Conservation (phyloP, 2,329 filamentous ascomycete species). For the Phyllosticta citriasiana region DNA sequence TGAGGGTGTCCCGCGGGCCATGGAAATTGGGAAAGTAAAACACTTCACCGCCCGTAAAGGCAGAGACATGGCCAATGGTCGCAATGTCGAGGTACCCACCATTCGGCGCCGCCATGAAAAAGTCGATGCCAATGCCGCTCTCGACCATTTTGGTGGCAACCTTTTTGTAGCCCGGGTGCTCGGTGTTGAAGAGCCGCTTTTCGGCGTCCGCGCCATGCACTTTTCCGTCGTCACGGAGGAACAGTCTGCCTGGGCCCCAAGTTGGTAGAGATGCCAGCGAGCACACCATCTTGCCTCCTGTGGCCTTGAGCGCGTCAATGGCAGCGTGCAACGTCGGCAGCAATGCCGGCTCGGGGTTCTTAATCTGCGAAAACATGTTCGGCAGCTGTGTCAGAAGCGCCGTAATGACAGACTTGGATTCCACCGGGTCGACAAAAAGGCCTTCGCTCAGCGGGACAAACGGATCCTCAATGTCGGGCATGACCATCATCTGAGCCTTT, state of each 20-base stretch:
- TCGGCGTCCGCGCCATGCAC: slow-evolving; percentile 78
- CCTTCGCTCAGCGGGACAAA: slow-evolving; percentile 88
- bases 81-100: slow-evolving; percentile 90
- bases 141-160: slow-evolving; percentile 79
- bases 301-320: slow-evolving; percentile 70
- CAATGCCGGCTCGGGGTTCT: slow-evolving; percentile 83
- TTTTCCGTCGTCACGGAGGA: slow-evolving; percentile 81
- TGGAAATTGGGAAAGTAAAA: slow-evolving; percentile 98
- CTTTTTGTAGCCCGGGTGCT: slow-evolving; percentile 82
- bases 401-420: slow-evolving; percentile 77
- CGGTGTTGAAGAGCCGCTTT: slow-evolving; percentile 83
- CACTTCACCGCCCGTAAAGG: slow-evolving; percentile 84
- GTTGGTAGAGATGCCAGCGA: slow-evolving; percentile 81
- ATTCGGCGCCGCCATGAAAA: slow-evolving; percentile 85
- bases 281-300: slow-evolving; percentile 86
- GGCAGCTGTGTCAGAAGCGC: slow-evolving; percentile 79
- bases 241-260: slow-evolving; percentile 77
- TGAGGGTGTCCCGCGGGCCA: slow-evolving; percentile 71
- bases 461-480: slow-evolving; percentile 94
- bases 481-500: slow-evolving; percentile 94
- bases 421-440: slow-evolving; percentile 87
- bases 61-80: slow-evolving; percentile 78
- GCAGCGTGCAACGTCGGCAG: slow-evolving; percentile 77
- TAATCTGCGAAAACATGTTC: slow-evolving; percentile 74
- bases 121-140: slow-evolving; percentile 77